Evolutionary conservation across 2,329 filamentous ascomycete species (phyloP).

Genomic region (Pestalotiopsis sp.): DNA sequence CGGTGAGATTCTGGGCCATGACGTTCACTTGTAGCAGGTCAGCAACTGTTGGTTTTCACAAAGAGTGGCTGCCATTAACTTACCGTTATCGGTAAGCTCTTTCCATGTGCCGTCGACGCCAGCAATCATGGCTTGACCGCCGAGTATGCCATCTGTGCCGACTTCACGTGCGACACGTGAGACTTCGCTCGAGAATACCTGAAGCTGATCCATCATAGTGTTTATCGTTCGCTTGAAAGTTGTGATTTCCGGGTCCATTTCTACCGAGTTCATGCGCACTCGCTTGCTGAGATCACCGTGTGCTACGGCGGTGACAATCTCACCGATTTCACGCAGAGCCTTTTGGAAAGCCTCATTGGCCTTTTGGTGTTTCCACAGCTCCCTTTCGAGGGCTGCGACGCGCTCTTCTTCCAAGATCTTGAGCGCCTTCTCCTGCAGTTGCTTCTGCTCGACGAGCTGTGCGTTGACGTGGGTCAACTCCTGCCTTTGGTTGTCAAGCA

Average conservation of each 20-base stretch:
- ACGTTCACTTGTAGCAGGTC: conserved; percentile 62
- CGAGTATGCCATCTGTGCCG: conserved; percentile 91
- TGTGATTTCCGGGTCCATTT: conserved; percentile 98
- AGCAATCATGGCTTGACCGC: conserved; percentile 89
- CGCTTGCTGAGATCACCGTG: conserved; percentile 96
- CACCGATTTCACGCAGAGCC: conserved; percentile 91
- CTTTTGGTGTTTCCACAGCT: conserved; percentile 95
- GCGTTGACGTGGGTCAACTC: conserved; percentile 84
- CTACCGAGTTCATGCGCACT: conserved; percentile 90
- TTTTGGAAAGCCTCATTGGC: conserved; percentile 99
- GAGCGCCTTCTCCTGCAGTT: conserved; percentile 79
- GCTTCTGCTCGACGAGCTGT: conserved; percentile 82
- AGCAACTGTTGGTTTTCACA: conserved; percentile 19
- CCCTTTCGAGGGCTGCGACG: conserved; percentile 85
- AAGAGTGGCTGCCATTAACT: conserved; percentile 15
- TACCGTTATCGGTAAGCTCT: conserved; percentile 85
- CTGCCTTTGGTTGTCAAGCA: conserved; percentile 83
- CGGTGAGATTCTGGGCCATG: conserved; percentile 80
- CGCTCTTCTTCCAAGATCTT: conserved; percentile 83
- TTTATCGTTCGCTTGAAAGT: conserved; percentile 98
- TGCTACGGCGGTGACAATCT: conserved; percentile 94
- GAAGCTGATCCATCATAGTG: conserved; percentile 97
- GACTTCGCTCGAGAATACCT: conserved; percentile 95
- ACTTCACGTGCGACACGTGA: conserved; percentile 93
- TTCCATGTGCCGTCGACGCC: conserved; percentile 98